phyloP scores from a whole-genome alignment of 2,329 filamentous ascomycete species.

The Davidsoniella eucalypti region DNA sequence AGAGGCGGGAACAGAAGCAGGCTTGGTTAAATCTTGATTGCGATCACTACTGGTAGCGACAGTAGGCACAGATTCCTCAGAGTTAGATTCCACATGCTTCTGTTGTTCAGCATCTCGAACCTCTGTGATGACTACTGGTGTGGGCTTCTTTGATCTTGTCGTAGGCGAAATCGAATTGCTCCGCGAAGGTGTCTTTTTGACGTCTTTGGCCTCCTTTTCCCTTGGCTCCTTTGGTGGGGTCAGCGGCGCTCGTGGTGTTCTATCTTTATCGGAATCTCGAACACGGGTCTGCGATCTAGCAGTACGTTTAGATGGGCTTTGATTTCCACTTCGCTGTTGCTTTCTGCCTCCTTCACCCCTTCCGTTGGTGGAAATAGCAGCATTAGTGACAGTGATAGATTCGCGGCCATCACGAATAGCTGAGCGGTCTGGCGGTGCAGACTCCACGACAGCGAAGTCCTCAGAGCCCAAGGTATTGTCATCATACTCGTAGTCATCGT shows the following conservation, averaged over 20 bases:
- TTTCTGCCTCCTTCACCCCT: not conserved
- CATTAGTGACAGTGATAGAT: no score
- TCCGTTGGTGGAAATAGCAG: no score
- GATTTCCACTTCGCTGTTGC: not conserved
- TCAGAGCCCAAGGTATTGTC: conserved; percentile 1
- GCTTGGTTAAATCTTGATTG: no score
- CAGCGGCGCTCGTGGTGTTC: not conserved
- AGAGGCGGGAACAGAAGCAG: no score
- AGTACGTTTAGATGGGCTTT: not conserved
- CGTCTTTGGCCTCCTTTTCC: not conserved
- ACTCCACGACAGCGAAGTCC: conserved; percentile 1
- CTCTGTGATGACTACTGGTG: no score
- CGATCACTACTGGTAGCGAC: no score
- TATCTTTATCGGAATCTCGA: not conserved
- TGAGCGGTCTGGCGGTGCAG: conserved; percentile 1
- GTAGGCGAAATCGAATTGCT: not conserved
- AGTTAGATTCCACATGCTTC: no score
- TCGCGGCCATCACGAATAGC: not conserved
- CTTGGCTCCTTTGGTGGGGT: conserved; percentile 1
- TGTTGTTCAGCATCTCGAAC: no score
- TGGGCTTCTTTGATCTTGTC: not conserved
- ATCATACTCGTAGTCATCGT: not conserved
- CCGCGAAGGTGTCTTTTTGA: no score
- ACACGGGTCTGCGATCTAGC: conserved; percentile 4
- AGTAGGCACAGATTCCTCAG: no score